Conservation (phyloP, 345 rosid genomes). For the Eucalyptus polyanthemos region DNA sequence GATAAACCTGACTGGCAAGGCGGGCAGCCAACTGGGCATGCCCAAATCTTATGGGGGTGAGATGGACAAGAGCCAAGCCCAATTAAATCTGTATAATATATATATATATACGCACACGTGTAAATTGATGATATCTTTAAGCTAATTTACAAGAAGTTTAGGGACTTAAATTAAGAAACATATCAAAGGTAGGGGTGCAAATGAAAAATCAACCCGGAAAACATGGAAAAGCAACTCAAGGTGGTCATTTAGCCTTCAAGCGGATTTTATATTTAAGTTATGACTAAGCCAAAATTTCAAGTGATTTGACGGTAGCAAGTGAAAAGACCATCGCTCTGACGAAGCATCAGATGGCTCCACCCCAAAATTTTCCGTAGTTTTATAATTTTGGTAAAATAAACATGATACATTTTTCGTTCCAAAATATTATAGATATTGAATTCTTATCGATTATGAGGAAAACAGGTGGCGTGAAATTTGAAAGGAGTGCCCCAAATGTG, state of each 20-base stretch:
- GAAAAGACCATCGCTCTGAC: background rate
- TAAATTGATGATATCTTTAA: background rate
- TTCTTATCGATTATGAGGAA: background rate
- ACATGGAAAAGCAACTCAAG: background rate
- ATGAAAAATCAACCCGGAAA: background rate
- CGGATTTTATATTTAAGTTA: background rate
- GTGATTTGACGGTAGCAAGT: too few relatives aligned
- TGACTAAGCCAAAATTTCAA: background rate
- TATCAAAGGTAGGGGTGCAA: background rate
- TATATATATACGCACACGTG: rapidly evolving
- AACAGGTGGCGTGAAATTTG: background rate
- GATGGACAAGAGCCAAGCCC: background rate
- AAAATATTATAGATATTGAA: background rate
- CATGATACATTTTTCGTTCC: background rate
- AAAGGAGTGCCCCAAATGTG: background rate
- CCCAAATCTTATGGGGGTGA: background rate
- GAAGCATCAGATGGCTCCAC: background rate
- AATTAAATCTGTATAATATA: background rate
- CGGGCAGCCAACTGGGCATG: background rate
- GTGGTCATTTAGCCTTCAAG: background rate
- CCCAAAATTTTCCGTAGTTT: background rate
- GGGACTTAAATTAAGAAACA: background rate
- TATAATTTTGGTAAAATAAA: background rate
- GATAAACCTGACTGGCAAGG: background rate
- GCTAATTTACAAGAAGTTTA: background rate